A percentile compares a stretch with the other conserved stretches of the same genome.
phyloP scores from a whole-genome alignment of 257 asterid genomes.

The Handroanthus guayacan region DNA sequence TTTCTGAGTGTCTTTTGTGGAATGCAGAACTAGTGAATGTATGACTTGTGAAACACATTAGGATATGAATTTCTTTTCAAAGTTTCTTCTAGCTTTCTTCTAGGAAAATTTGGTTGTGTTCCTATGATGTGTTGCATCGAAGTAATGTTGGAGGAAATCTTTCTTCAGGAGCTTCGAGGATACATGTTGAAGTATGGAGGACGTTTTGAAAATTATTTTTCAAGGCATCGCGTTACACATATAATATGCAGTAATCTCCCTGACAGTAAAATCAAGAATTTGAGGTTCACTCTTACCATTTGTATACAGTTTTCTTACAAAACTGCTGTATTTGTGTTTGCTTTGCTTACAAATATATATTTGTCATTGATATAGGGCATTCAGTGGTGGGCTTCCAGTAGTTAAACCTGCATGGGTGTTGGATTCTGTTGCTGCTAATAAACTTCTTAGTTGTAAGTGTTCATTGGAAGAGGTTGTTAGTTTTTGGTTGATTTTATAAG shows the following conservation, averaged over 20 bases:
- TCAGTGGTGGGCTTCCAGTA: constrained; percentile 96
- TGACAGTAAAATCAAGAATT: constrained; percentile 90
- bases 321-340: constrained; percentile 25
- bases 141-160: constrained; percentile 8
- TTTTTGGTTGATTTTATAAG: not conserved
- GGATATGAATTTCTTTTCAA: not conserved
- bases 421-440: constrained; percentile 85
- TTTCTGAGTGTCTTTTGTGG: constrained; percentile 4
- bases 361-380: constrained; percentile 64
- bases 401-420: constrained; percentile 93
- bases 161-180: constrained; percentile 83
- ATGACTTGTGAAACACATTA: not conserved
- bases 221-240: constrained; percentile 85
- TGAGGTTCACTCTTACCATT: constrained; percentile 59
- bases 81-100: constrained; percentile 1
- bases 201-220: constrained; percentile 83
- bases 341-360: constrained; percentile 26
- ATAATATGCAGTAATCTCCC: constrained; percentile 97
- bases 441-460: constrained; percentile 85
- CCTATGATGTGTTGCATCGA: constrained; percentile 1
- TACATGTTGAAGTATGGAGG: constrained; percentile 94
- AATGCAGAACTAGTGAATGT: constrained; percentile 6
- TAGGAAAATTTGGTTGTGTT: not conserved
- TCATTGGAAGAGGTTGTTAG: constrained; percentile 14
- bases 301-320: constrained; percentile 20